A percentile compares a stretch with the other conserved stretches of the same genome.
phyloP scores from a whole-genome alignment of 2,329 filamentous ascomycete genomes.

The Blastomyces gilchristii region DNA sequence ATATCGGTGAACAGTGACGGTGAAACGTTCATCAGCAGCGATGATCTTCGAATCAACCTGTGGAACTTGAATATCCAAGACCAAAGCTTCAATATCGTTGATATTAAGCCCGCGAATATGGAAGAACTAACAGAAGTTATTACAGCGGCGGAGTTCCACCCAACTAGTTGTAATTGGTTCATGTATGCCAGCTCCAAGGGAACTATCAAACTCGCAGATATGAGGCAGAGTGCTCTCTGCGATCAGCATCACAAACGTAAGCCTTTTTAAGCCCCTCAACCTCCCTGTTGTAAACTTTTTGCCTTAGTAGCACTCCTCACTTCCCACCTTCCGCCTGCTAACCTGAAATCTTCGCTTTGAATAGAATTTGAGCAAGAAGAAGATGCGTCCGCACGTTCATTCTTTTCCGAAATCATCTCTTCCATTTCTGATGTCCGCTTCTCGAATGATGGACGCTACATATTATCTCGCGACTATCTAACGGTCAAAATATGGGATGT shows the following conservation, averaged over 20 bases:
- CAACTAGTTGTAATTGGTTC: conserved; percentile 97
- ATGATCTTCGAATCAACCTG: conserved; percentile 92
- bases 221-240: conserved; percentile 92
- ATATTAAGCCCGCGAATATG: conserved; percentile 99
- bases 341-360: conserved; percentile 12
- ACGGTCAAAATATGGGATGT: conserved; percentile 99
- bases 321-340: background rate
- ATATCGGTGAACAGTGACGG: conserved; percentile 99
- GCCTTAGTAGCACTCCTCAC: background rate
- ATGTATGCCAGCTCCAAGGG: conserved; percentile 99
- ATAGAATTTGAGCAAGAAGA: conserved; percentile 98
- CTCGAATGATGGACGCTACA: conserved; percentile 91
- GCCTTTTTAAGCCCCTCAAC: conserved; percentile 25
- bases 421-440: conserved; percentile 98
- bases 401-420: conserved; percentile 99
- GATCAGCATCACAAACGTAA: conserved; percentile 91
- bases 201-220: conserved; percentile 96
- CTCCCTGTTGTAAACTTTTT: background rate
- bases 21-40: conserved; percentile 98
- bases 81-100: conserved; percentile 99
- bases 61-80: conserved; percentile 99
- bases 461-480: conserved; percentile 92
- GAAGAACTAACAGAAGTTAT: conserved; percentile 98
- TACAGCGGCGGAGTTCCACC: conserved; percentile 95
- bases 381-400: conserved; percentile 89